These are phyloP conservation scores for Calocybe gambosa DNA, from an alignment of 1,284 basidiomycete genomes.

Conservation along the genomic window DNA sequence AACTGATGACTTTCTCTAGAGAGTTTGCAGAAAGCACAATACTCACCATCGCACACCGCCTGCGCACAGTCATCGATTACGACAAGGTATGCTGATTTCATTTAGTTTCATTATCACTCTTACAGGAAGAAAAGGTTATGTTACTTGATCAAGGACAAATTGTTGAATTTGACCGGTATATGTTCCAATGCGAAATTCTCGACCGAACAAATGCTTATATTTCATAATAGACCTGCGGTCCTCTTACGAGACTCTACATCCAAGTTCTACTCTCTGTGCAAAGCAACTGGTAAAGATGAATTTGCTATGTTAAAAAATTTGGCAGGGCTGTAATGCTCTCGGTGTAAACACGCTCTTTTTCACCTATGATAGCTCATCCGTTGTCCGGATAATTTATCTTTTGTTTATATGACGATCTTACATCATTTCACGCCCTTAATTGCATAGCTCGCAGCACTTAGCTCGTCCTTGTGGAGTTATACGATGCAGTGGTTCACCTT, in stretches of 20 bases:
- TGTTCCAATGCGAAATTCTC: slow-evolving; percentile 4
- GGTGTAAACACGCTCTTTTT: no score
- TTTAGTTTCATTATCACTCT: background rate
- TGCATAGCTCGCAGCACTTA: no score
- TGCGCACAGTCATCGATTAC: slow-evolving; percentile 66
- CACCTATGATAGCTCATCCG: no score
- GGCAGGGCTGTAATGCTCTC: no score
- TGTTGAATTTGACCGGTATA: slow-evolving; percentile 68
- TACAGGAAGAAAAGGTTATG: slow-evolving; percentile 56
- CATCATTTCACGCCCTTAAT: no score
- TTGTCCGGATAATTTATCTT: no score
- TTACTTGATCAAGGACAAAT: slow-evolving; percentile 84
- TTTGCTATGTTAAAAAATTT: slow-evolving; percentile 72
- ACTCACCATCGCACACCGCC: slow-evolving; percentile 65
- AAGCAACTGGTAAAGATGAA: slow-evolving; percentile 77
- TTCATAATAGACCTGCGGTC: slow-evolving; percentile 46
- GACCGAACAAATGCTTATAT: background rate
- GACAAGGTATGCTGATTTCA: slow-evolving; percentile 38
- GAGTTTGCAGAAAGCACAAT: slow-evolving; percentile 63
- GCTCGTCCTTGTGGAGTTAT: no score
- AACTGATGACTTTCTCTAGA: slow-evolving; percentile 23
- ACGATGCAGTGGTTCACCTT: no score
- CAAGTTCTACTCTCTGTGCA: slow-evolving; percentile 74
- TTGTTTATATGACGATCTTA: no score
- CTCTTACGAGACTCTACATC: slow-evolving; percentile 63